phyloP scores from a whole-genome alignment of 257 asterid genomes.

The Echium plantagineum region DNA sequence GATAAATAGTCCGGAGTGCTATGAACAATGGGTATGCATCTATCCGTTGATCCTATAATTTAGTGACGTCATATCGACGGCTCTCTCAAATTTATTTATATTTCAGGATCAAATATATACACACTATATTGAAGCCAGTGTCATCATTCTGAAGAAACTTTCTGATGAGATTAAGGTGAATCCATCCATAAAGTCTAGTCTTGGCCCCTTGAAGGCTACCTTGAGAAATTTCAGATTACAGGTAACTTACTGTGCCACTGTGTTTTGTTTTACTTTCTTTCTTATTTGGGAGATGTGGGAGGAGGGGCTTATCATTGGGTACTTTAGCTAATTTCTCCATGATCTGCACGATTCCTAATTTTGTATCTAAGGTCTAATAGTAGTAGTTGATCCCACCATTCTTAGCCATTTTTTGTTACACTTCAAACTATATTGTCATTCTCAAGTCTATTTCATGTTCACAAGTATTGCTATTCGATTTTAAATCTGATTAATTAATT shows the following conservation, averaged over 20 bases:
- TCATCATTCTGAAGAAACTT: constrained; percentile 18
- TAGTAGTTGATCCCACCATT: too few relatives aligned
- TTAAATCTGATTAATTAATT: background rate
- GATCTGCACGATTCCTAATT: background rate
- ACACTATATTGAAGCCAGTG: constrained; percentile 19
- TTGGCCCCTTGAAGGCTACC: constrained; percentile 16
- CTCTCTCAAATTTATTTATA: background rate
- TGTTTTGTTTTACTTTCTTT: background rate
- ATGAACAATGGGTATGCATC: constrained; percentile 18
- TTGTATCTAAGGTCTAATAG: too few relatives aligned
- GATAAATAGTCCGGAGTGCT: constrained; percentile 15
- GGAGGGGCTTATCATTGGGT: background rate
- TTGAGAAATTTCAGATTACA: constrained; percentile 12
- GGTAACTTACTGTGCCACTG: constrained; percentile 8
- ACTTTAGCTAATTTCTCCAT: background rate
- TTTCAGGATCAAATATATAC: constrained; percentile 17
- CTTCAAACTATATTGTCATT: background rate
- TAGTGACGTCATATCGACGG: background rate
- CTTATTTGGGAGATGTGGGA: background rate
- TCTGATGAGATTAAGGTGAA: constrained; percentile 12
- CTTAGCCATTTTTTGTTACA: background rate
- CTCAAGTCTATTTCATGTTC: background rate
- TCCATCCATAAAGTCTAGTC: constrained; percentile 6
- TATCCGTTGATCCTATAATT: background rate
- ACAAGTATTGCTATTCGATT: background rate